Percentiles rank a stretch among this genome's conserved stretches.
These are phyloP conservation scores for Nannochloropsis salina DNA, from an alignment of 108 stramenopile species.

Conservation along the genomic window DNA sequence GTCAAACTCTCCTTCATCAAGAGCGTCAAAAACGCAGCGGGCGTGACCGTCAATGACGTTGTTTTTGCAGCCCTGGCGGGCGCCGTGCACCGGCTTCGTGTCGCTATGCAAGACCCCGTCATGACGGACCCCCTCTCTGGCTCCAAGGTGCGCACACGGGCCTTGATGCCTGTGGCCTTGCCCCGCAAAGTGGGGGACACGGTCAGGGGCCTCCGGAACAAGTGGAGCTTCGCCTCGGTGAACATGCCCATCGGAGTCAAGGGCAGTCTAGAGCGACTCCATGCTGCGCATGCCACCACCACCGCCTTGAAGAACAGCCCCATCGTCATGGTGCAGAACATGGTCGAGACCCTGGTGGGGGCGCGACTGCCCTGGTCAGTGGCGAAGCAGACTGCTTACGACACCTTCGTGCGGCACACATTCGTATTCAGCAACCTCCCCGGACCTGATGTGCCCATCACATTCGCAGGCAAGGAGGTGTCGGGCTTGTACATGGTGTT, in stretches of 20 bases:
- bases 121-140: constrained; percentile 18
- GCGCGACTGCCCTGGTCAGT: constrained; percentile 41
- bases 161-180: constrained; percentile 49
- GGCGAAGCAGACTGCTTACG: constrained; percentile 42
- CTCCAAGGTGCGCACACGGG: constrained; percentile 25
- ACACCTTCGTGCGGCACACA: constrained; percentile 48
- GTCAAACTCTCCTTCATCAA: constrained; percentile 45
- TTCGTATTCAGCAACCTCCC: constrained; percentile 54
- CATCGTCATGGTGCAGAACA: constrained; percentile 37
- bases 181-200: constrained; percentile 23
- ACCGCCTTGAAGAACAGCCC: constrained; percentile 35
- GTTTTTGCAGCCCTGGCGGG: constrained; percentile 37
- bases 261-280: constrained; percentile 35
- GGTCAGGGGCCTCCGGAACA: constrained; percentile 33
- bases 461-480: constrained; percentile 36
- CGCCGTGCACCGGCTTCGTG: constrained; percentile 35
- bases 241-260: constrained; percentile 31
- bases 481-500: constrained; percentile 42
- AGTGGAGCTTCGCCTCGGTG: constrained; percentile 49
- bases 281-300: constrained; percentile 4
- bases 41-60: constrained; percentile 49
- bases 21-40: constrained; percentile 41
- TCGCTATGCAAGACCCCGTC: background rate
- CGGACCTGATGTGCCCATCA: constrained; percentile 48
- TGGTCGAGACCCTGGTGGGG: constrained; percentile 46